Conservation (phyloP, 2,329 filamentous ascomycete species). For the Colletotrichum cereale region DNA sequence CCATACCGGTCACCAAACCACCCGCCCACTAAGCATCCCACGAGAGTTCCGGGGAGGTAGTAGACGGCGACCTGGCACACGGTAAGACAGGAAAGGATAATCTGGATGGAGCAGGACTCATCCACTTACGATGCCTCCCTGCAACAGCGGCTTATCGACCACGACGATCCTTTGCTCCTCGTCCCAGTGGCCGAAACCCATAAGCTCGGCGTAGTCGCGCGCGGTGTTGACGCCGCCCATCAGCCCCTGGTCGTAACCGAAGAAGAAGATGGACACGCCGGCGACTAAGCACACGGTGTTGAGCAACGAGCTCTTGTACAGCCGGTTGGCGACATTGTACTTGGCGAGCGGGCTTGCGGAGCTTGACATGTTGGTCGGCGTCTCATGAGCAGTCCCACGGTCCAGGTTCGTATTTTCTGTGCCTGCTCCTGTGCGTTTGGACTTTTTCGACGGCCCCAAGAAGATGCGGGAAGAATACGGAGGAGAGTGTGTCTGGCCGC, state of each 20-base stretch:
- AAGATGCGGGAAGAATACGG: not conserved
- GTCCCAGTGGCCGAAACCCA: conserved; percentile 73
- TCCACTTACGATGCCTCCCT: conserved; percentile 69
- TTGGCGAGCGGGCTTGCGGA: conserved; percentile 11
- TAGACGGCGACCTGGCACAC: conserved; percentile 47
- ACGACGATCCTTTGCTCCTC: conserved; percentile 61
- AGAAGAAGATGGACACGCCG: conserved; percentile 76
- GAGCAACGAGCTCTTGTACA: conserved; percentile 68
- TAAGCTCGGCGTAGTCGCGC: conserved; percentile 72
- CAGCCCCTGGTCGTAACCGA: conserved; percentile 69
- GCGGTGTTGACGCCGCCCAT: conserved; percentile 77
- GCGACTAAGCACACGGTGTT: conserved; percentile 74
- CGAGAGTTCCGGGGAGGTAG: conserved; percentile 68
- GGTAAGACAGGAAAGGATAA: conserved; percentile 41
- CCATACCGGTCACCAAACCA: conserved; percentile 74
- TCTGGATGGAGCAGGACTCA: conserved; percentile 61
- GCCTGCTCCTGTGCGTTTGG: not conserved
- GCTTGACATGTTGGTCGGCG: conserved; percentile 3
- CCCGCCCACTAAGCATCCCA: conserved; percentile 73
- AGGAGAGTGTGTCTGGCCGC: no score
- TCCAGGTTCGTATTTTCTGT: not conserved
- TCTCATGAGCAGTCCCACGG: not conserved
- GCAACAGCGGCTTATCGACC: conserved; percentile 63
- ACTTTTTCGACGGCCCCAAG: not conserved
- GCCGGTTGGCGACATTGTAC: conserved; percentile 59